These are phyloP conservation scores for Volvox africanus DNA, from an alignment of 139 green algal genomes.

Conservation along the genomic window DNA sequence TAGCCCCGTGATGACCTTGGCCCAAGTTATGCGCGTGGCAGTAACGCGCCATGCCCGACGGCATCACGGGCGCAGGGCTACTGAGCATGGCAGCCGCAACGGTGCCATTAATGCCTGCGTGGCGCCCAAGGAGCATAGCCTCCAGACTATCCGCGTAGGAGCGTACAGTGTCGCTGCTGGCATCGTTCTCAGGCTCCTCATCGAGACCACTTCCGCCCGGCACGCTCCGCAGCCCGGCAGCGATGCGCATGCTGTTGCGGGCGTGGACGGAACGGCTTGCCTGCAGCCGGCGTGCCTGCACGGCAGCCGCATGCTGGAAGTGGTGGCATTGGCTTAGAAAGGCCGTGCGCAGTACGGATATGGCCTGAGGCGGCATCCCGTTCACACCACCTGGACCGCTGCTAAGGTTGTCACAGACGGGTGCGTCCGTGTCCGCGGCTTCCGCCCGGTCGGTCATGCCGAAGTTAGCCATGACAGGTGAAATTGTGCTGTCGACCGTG, in stretches of 20 bases:
- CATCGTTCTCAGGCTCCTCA: slow-evolving; percentile 9
- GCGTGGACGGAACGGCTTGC: not conserved
- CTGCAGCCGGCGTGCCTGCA: not conserved
- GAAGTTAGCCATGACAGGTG: too few relatives aligned
- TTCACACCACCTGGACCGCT: too few relatives aligned
- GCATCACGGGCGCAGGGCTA: not conserved
- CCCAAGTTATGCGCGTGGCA: too few relatives aligned
- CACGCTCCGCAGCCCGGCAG: not conserved
- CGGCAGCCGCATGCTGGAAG: not conserved
- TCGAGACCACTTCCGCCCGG: not conserved
- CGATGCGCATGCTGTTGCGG: not conserved
- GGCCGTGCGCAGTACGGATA: slow-evolving; percentile 7
- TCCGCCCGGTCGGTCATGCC: too few relatives aligned
- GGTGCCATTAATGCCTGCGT: not conserved
- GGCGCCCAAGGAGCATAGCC: slow-evolving; percentile 3
- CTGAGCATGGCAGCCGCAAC: too few relatives aligned
- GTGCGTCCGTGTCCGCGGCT: too few relatives aligned
- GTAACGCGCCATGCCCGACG: not conserved
- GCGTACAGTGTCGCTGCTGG: slow-evolving; percentile 28
- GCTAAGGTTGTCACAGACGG: too few relatives aligned
- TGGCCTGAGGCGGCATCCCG: not conserved
- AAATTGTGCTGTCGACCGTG: not conserved
- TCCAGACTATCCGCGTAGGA: slow-evolving; percentile 42
- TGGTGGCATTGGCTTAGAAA: not conserved
- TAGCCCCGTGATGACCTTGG: too few relatives aligned